Base-by-base conservation (phyloP, 371 early-diverging fungal genomes). In the Mucor piriformis region DNA sequence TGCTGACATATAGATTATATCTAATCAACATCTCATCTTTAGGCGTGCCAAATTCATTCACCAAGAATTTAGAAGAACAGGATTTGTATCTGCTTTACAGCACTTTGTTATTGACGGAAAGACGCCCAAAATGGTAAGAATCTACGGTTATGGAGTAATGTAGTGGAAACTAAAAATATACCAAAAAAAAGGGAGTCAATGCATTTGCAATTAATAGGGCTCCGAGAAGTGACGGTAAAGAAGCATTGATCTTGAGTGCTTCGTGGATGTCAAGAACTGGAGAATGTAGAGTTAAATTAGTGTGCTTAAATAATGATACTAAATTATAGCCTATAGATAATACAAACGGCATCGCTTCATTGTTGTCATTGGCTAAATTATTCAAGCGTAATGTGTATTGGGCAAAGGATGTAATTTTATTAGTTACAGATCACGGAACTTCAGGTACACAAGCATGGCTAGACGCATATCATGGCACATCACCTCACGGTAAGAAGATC, bases 391-490 rank as follows among this genome's bases (percentile, higher is more conserved):
- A 77, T 58, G 87, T 88, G 33, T 88, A 89, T 70, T 96, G 95
- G 96, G 83, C 95, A 42, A 95, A 95, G 70, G 97, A 96, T 67
- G 80, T 96, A 20, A 85, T 98, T 11, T 82, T 97, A 44, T 71
- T 97, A 6, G 84, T 95, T 1, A 83, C 93, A 3, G 94, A 95
- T 64, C 77, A 86, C 5, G 89, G 85, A 13, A 79, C 83, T 20
- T 58, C 70, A 2, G 96, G 96, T 3, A 85, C 89, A 6, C 88
- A 92, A 51, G 88, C 89, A 6, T 98, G 95, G 95, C 75, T 97
- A n/a, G 82, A 88, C 43, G 92, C 93, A 1, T 96, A 98, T 71
- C 96, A 96, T 69, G 93, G 92, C 21, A 69, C 73, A 11, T 69
- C 64, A 10, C 58, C 72, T 13, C 32, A 68, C 25, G 74, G 79